Evolutionary conservation across 2,329 filamentous ascomycete species (phyloP).

Genomic region (Leptoxyphium fumago): DNA sequence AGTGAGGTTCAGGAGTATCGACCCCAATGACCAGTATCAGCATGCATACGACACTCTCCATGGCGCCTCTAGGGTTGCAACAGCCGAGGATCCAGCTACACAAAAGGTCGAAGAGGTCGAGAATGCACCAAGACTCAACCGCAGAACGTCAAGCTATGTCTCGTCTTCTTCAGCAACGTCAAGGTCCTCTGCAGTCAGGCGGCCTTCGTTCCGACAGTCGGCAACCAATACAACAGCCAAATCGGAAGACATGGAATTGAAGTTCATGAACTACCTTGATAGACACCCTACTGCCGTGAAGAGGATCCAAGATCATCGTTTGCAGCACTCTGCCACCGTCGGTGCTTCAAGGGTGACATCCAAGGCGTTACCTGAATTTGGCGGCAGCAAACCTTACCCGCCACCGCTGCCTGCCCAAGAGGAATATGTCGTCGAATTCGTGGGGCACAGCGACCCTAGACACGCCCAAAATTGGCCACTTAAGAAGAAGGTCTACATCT

Average conservation of each 20-base stretch:
- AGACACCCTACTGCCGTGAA: slow-evolving; percentile 53
- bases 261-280: slow-evolving; percentile 36
- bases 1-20: slow-evolving; percentile 23
- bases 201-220: neutral
- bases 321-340: slow-evolving; percentile 60
- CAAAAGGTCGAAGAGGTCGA: slow-evolving; percentile 38
- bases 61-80: slow-evolving; percentile 8
- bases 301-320: slow-evolving; percentile 55
- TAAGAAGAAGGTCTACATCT: slow-evolving; percentile 55
- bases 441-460: slow-evolving; percentile 66
- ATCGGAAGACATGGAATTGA: slow-evolving; percentile 27
- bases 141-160: neutral
- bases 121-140: slow-evolving; percentile 33
- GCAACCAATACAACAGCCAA: neutral
- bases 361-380: slow-evolving; percentile 52
- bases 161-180: neutral
- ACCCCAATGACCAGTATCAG: slow-evolving; percentile 32
- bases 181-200: neutral
- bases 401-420: slow-evolving; percentile 54
- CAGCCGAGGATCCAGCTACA: slow-evolving; percentile 17
- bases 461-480: slow-evolving; percentile 81
- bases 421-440: slow-evolving; percentile 70
- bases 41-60: slow-evolving; percentile 40
- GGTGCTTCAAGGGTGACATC: slow-evolving; percentile 34
- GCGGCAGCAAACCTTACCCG: slow-evolving; percentile 60